Conservation (phyloP, 495 filamentous ascomycete genomes). For the Hyaloscypha finlandica region DNA sequence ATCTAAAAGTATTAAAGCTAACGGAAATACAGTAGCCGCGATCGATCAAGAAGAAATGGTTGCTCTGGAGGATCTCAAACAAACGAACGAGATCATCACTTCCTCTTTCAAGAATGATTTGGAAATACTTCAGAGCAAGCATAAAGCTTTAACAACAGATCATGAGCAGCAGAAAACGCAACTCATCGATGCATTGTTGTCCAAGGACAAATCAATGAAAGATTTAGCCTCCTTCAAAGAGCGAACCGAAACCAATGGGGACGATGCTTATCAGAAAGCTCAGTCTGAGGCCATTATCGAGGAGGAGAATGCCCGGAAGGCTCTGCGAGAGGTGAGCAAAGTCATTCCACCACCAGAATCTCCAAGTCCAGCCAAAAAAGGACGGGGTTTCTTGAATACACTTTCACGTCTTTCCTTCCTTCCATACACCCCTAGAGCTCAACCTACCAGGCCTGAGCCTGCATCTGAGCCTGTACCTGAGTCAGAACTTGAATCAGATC, state of each 20-base stretch:
- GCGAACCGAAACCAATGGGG: neutral
- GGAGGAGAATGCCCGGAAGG: slow-evolving; percentile 11
- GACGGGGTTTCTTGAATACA: neutral
- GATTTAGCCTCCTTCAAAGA: slow-evolving; percentile 36
- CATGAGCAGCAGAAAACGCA: slow-evolving; percentile 52
- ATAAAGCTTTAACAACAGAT: slow-evolving; percentile 43
- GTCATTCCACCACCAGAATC: slow-evolving; percentile 1
- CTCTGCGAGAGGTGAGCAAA: slow-evolving; percentile 29
- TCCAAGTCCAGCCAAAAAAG: neutral
- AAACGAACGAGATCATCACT: slow-evolving; percentile 52
- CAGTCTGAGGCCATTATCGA: slow-evolving; percentile 1
- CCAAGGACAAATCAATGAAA: slow-evolving; percentile 55
- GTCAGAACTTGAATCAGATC: too few species aligned
- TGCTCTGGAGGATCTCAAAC: slow-evolving; percentile 52
- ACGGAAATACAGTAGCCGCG: slow-evolving; percentile 42
- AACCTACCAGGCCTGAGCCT: neutral
- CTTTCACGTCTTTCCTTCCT: neutral
- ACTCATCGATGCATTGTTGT: slow-evolving; percentile 50
- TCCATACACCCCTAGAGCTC: neutral
- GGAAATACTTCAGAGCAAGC: slow-evolving; percentile 46
- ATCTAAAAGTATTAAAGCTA: slow-evolving; percentile 28
- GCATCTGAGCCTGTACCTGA: too few species aligned
- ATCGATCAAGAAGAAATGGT: slow-evolving; percentile 49
- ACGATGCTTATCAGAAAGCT: slow-evolving; percentile 2
- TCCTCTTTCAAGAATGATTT: slow-evolving; percentile 53